These are phyloP conservation scores for Rhodomyrtus psidioides DNA, from an alignment of 441 rosid species.

Conservation along the genomic window DNA sequence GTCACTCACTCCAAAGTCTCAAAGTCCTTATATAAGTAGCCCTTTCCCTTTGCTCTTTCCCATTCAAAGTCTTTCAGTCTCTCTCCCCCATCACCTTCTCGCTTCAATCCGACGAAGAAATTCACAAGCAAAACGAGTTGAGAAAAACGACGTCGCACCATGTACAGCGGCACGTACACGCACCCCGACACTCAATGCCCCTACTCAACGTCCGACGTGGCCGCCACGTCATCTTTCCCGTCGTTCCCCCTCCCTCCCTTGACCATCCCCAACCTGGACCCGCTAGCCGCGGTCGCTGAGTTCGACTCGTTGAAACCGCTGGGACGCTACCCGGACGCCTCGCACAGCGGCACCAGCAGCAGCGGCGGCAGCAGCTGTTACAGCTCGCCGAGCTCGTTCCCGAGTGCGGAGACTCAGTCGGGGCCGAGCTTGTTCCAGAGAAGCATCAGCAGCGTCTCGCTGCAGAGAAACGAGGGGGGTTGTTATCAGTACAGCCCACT, in stretches of 20 bases:
- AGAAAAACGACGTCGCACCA: slow-evolving; percentile 29
- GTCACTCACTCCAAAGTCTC: slow-evolving; percentile 16
- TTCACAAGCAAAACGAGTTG: background rate
- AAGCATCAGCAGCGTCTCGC: slow-evolving; percentile 59
- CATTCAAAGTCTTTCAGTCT: background rate
- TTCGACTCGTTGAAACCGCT: slow-evolving; percentile 6
- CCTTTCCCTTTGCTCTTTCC: background rate
- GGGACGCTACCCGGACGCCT: slow-evolving; percentile 11
- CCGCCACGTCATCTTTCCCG: slow-evolving; percentile 6
- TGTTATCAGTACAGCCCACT: slow-evolving; percentile 19
- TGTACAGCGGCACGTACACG: slow-evolving; percentile 7
- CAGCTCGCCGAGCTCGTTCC: slow-evolving; percentile 48
- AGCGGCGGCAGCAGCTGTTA: slow-evolving; percentile 50
- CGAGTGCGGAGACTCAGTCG: slow-evolving; percentile 28
- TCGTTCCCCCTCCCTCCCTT: slow-evolving; percentile 17
- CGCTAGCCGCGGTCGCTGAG: slow-evolving; percentile 11
- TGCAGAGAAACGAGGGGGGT: slow-evolving; percentile 15
- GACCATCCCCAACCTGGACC: slow-evolving; percentile 19
- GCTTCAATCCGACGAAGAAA: background rate
- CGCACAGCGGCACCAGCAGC: background rate
- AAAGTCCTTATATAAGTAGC: slow-evolving; percentile 2
- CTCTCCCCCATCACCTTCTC: background rate
- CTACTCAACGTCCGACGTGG: slow-evolving; percentile 3
- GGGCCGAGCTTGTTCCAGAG: slow-evolving; percentile 39
- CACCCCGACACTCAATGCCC: slow-evolving; percentile 12